Evolutionary conservation across 2,329 filamentous ascomycete genomes (phyloP).

Genomic region (Pleoardoris graminearum): DNA sequence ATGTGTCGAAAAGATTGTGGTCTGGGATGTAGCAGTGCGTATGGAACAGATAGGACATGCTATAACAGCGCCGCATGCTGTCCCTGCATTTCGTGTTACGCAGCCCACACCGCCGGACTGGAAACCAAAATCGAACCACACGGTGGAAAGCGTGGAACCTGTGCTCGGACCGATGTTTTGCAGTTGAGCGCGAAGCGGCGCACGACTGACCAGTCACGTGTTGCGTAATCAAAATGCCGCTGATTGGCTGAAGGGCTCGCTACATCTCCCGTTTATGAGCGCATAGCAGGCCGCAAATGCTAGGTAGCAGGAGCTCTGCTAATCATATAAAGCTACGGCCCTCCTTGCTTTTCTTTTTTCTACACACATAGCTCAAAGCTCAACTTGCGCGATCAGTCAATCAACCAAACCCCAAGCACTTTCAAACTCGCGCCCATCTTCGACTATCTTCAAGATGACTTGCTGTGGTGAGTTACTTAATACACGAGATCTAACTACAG

Average conservation of each 20-base stretch:
- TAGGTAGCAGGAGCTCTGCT: constrained; percentile 16
- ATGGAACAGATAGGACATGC: too few species aligned
- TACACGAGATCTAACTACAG: neutral
- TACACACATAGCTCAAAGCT: neutral
- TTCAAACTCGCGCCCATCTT: constrained; percentile 13
- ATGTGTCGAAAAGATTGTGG: neutral
- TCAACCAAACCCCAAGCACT: constrained; percentile 5
- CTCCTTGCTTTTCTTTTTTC: constrained; percentile 9
- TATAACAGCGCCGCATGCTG: neutral
- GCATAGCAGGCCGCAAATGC: constrained; percentile 2
- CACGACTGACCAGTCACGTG: constrained; percentile 9
- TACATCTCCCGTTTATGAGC: constrained; percentile 17
- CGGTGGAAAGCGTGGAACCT: neutral
- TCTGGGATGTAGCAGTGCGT: neutral
- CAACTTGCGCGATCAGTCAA: neutral
- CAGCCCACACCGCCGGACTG: neutral
- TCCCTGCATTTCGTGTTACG: neutral
- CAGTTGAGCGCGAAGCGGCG: constrained; percentile 29
- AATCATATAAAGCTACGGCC: constrained; percentile 26
- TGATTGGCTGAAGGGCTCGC: constrained; percentile 31
- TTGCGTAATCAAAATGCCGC: constrained; percentile 33
- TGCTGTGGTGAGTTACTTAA: constrained; percentile 54
- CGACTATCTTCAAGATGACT: constrained; percentile 44
- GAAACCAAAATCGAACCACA: neutral
- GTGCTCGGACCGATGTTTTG: too few species aligned